Evolutionary conservation across 1,284 basidiomycete species (phyloP).

Genomic region (Malassezia equina): DNA sequence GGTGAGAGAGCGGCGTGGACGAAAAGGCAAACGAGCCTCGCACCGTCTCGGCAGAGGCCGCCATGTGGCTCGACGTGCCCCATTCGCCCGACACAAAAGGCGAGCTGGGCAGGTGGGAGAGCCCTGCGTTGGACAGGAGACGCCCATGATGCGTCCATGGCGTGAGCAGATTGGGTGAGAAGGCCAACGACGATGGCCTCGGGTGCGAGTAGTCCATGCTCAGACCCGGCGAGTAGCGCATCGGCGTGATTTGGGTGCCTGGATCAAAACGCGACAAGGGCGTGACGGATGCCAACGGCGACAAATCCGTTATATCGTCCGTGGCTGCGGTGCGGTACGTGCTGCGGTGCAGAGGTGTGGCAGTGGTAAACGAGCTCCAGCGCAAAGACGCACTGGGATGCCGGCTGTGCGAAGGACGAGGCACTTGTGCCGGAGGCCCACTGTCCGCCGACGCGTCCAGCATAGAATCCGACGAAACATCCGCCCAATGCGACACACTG

Average conservation of each 20-base stretch:
- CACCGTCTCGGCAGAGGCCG: background rate
- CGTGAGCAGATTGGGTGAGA: constrained; percentile 15
- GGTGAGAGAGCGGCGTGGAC: constrained; percentile 14
- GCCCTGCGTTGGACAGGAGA: constrained; percentile 9
- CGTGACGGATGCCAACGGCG: constrained; percentile 1
- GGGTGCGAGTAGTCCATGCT: background rate
- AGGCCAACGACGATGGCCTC: constrained; percentile 1
- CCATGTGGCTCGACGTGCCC: background rate
- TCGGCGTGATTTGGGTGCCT: constrained; percentile 15
- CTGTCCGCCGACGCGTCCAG: background rate
- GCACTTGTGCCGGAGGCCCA: background rate
- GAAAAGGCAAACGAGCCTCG: background rate
- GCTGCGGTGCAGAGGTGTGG: constrained; percentile 3
- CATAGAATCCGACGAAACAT: constrained; percentile 7
- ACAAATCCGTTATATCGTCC: background rate
- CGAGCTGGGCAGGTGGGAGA: constrained; percentile 12
- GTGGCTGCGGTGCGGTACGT: background rate
- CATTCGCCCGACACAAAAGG: constrained; percentile 8
- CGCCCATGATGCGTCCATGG: constrained; percentile 17
- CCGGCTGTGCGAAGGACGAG: background rate
- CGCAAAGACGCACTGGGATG: background rate
- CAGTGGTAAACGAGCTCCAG: constrained; percentile 8
- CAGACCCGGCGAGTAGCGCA: constrained; percentile 13
- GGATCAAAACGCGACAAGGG: constrained; percentile 14
- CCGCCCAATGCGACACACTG: constrained; percentile 10